These are phyloP conservation scores for Erythrophleum fordii DNA, from an alignment of 306 rosid genomes.

Conservation along the genomic window DNA sequence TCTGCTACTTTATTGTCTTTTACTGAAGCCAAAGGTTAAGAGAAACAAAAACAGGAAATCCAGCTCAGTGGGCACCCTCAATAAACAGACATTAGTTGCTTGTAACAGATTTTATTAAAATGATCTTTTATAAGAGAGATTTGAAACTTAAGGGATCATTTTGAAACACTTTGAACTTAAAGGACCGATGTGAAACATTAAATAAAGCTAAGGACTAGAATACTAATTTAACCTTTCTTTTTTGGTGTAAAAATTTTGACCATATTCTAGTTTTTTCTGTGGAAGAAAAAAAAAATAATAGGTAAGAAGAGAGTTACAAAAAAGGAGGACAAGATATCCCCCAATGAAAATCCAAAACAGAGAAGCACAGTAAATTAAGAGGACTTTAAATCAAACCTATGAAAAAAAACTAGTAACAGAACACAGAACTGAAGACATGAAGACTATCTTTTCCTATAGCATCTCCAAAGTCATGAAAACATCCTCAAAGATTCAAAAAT, in stretches of 20 bases:
- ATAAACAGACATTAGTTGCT: no score
- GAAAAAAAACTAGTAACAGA: neutral
- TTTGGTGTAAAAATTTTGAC: neutral
- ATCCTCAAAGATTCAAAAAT: no score
- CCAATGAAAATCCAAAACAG: neutral
- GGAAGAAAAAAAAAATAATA: neutral
- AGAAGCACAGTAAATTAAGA: neutral
- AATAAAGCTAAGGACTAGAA: no score
- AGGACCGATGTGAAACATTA: no score
- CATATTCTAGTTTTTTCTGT: neutral
- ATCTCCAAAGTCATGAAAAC: no score
- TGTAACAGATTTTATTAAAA: no score
- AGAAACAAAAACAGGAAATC: conserved; percentile 37
- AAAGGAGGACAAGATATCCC: neutral
- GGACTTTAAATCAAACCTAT: neutral
- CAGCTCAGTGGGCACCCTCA: conserved; percentile 40
- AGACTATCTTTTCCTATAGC: no score
- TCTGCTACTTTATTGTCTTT: conserved; percentile 75
- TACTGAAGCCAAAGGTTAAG: conserved; percentile 68
- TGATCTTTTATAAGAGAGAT: no score
- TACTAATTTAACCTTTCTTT: no score
- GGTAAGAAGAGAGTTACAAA: neutral
- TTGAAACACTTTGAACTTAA: no score
- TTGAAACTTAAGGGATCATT: no score
- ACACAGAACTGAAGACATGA: no score